These are phyloP conservation scores for Sonneratia alba DNA, from an alignment of 345 rosid species.

Conservation along the genomic window DNA sequence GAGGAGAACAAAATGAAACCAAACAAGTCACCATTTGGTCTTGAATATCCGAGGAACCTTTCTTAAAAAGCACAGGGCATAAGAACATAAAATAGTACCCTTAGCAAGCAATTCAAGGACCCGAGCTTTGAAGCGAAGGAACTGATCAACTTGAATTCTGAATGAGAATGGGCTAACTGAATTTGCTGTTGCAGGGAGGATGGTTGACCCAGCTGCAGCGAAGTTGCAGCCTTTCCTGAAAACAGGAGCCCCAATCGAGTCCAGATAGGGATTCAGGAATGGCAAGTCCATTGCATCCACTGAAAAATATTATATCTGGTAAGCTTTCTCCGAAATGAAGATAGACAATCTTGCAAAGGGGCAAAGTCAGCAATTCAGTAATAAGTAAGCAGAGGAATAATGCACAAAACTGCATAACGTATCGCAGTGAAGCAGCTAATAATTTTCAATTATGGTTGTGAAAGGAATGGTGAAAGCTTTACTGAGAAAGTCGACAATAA, in stretches of 20 bases:
- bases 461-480: constrained; percentile 10
- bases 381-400: neutral
- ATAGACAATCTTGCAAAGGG: neutral
- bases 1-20: neutral
- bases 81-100: constrained; percentile 19
- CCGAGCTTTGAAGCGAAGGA: constrained; percentile 62
- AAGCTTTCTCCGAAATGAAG: neutral
- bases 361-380: neutral
- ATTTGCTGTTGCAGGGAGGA: constrained; percentile 63
- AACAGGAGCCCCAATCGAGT: constrained; percentile 70
- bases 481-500: constrained; percentile 74
- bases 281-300: constrained; percentile 97
- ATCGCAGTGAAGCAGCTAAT: neutral
- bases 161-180: constrained; percentile 74
- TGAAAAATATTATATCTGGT: constrained; percentile 15
- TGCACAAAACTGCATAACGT: neutral
- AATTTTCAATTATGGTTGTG: neutral
- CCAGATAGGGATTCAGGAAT: constrained; percentile 77
- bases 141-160: constrained; percentile 75
- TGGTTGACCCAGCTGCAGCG: constrained; percentile 81
- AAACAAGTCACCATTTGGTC: neutral
- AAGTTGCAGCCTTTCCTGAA: constrained; percentile 81
- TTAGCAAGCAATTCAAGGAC: constrained; percentile 48
- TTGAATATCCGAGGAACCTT: neutral
- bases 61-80: neutral